Conservation (phyloP, 1,284 basidiomycete genomes). For the Rhodotorula sp. region DNA sequence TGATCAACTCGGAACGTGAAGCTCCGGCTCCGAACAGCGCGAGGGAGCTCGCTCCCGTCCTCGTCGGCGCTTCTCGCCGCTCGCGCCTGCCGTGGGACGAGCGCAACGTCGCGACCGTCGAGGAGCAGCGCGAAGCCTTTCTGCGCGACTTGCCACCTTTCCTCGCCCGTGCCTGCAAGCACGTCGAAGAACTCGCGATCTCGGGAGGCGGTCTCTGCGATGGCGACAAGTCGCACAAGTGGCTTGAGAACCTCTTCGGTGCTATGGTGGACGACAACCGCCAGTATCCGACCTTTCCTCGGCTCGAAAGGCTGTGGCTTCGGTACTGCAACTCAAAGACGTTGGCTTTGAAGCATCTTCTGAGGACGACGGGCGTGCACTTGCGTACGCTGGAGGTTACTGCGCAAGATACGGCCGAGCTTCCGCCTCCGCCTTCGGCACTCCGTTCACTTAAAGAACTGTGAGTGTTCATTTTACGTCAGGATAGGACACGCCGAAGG, state of each 20-base stretch:
- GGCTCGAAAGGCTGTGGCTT: not conserved
- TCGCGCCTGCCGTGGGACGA: too few species aligned
- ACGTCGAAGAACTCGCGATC: not conserved
- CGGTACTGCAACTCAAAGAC: not conserved
- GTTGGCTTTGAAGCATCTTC: not conserved
- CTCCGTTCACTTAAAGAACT: not conserved
- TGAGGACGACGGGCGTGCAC: not conserved
- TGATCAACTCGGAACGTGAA: not conserved
- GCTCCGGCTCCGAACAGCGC: not conserved
- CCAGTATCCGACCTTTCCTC: slow-evolving; percentile 6
- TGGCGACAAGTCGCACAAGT: not conserved
- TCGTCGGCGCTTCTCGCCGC: not conserved
- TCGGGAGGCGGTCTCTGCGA: not conserved
- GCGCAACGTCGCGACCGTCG: not conserved
- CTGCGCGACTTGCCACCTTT: not conserved
- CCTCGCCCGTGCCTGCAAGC: not conserved
- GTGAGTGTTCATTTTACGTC: not conserved
- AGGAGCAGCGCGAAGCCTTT: not conserved
- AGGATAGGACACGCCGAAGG: too few species aligned
- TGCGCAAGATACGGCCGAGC: not conserved
- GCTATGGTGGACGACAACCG: not conserved
- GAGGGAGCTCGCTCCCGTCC: not conserved
- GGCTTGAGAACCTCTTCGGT: not conserved
- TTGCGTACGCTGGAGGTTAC: slow-evolving; percentile 1
- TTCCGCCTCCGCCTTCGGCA: not conserved